phyloP scores from a whole-genome alignment of 768 basidiomycete species.

The Boletus pseudopeckii region DNA sequence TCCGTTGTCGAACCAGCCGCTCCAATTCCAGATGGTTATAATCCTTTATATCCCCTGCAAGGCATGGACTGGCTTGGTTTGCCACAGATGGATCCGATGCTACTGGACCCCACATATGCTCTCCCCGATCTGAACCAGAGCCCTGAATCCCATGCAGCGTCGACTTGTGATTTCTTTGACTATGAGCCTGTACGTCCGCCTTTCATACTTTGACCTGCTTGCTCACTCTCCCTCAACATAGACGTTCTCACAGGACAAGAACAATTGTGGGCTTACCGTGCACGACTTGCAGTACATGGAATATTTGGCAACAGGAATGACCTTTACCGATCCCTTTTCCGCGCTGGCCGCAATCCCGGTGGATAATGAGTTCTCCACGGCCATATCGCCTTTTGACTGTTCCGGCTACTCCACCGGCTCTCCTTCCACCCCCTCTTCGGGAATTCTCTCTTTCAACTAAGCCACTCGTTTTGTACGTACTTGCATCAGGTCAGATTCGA shows the following conservation, averaged over 20 bases:
- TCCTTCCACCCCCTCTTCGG: conserved; percentile 12
- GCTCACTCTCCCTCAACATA: conserved; percentile 1
- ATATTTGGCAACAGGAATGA: conserved; percentile 11
- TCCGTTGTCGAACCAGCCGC: conserved; percentile 4
- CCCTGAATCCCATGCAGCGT: not conserved
- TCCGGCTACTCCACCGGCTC: conserved; percentile 9
- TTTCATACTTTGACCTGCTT: not conserved
- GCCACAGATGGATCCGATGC: conserved; percentile 7
- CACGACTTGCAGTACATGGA: conserved; percentile 20
- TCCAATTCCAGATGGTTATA: not conserved
- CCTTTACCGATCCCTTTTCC: conserved; percentile 27
- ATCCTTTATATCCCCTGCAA: not conserved
- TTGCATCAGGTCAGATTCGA: not conserved
- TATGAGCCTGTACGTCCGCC: conserved; percentile 13
- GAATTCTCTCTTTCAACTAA: conserved; percentile 2
- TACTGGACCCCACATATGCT: not conserved
- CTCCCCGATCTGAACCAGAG: conserved; percentile 1
- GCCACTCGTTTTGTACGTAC: not conserved
- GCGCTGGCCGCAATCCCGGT: not conserved
- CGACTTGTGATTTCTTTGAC: conserved; percentile 5
- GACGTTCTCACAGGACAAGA: not conserved
- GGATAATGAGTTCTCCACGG: not conserved
- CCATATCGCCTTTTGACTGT: conserved; percentile 22
- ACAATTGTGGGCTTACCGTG: not conserved
- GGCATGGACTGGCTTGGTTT: conserved; percentile 12